These are phyloP conservation scores for Fusarium lateritium DNA, from an alignment of 2,329 filamentous ascomycete species.

Conservation along the genomic window DNA sequence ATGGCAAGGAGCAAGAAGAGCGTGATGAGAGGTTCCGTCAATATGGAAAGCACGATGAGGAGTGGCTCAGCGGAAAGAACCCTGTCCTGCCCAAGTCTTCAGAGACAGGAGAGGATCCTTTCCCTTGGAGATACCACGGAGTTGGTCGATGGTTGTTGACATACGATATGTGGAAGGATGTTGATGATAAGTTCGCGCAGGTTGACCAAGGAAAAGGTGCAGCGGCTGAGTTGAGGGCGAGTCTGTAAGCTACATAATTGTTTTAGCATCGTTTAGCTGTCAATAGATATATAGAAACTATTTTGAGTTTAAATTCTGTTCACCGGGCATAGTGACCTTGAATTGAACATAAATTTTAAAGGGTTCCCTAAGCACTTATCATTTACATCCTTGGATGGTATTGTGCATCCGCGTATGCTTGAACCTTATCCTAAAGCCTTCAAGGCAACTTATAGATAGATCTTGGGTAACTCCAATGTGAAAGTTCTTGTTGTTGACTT, in stretches of 20 bases:
- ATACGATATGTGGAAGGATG: slow-evolving; percentile 57
- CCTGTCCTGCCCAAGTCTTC: slow-evolving; percentile 33
- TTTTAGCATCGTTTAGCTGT: no score
- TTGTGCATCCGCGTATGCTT: no score
- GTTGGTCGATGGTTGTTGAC: slow-evolving; percentile 59
- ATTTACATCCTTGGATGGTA: no score
- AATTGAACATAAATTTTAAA: no score
- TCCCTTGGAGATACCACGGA: slow-evolving; percentile 59
- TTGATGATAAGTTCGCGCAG: slow-evolving; percentile 53
- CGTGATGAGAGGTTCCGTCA: slow-evolving; percentile 47
- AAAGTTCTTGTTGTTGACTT: no score
- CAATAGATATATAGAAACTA: no score
- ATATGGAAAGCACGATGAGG: slow-evolving; percentile 4
- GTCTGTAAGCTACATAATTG: not conserved
- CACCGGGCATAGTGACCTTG: no score
- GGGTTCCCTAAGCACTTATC: no score
- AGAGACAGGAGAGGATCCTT: slow-evolving; percentile 58
- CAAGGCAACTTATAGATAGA: no score
- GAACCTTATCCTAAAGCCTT: no score
- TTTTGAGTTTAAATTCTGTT: no score
- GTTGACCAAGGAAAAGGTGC: not conserved
- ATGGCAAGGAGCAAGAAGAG: slow-evolving; percentile 69
- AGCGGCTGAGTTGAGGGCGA: not conserved
- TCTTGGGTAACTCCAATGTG: no score
- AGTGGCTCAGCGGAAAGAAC: slow-evolving; percentile 8